Evolutionary conservation across 495 filamentous ascomycete genomes (phyloP), one percentile per base, ranked within the genome.

Genomic region (Daldinia grandis): DNA sequence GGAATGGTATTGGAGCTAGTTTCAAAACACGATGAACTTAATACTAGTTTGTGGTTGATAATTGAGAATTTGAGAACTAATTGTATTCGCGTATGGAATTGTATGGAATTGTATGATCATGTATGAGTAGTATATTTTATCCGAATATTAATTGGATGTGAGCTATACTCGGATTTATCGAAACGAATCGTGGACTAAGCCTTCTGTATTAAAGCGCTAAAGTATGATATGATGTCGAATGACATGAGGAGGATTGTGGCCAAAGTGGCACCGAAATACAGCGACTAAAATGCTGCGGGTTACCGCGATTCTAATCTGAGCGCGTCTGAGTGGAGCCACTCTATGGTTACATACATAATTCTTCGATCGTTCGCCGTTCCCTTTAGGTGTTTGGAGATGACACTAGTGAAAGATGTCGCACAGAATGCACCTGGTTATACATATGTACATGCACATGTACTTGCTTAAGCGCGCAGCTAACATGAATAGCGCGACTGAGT

Each of bases 211-310:
- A 58, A 60, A 49, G 51, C n/a, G 15, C 27, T 69, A 35, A 54
- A 49, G 44, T 33, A 67, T 72, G 69, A 72, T 31, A 68, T 69
- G 70, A 69, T 68, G 33, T 69, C 50, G 70, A 59, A 73, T 73
- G 71, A 69, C 62, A 53, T 30, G 49, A 28, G 30, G 25, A 53
- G 49, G 49, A 53, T 53, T 53, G 49, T 53, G 24, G 49, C 49
- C 24, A 53, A 53, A 51, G 28, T 27, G 42, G 0, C 8, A 42
- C 30, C 2, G 2, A 31, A 31, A 31, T 38, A 19, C 6, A 44
- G 17, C 40, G 17, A n/a, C n/a, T 19, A 44, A 47, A 47, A 21
- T 47, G 42, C 21, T 24, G 42, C 19, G 19, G 42, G 8, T 47
- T 47, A 47, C 42, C 7, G 42, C 42, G 19, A 47, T 19, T 21